These are phyloP conservation scores for Scedosporium aurantiacum DNA, from an alignment of 2,329 filamentous ascomycete genomes.

Conservation along the genomic window DNA sequence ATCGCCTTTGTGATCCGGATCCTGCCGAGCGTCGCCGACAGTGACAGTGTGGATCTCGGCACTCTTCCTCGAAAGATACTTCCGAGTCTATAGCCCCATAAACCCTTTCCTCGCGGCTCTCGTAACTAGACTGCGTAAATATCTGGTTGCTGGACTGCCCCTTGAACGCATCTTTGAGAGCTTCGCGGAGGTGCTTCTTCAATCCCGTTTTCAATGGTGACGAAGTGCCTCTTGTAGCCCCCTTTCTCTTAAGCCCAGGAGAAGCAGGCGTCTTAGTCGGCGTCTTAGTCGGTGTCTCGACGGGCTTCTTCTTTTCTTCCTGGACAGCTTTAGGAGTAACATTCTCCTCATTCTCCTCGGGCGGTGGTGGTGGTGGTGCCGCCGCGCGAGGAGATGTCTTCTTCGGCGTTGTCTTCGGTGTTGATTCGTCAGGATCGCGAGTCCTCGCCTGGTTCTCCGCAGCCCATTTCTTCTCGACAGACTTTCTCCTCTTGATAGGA, in stretches of 20 bases:
- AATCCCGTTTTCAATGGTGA: constrained; percentile 34
- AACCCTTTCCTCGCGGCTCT: constrained; percentile 32
- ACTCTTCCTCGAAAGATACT: constrained; percentile 16
- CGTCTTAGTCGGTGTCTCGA: constrained; percentile 3
- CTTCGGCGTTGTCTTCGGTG: not conserved
- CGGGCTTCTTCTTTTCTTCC: constrained; percentile 14
- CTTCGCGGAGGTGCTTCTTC: constrained; percentile 45
- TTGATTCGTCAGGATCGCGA: not conserved
- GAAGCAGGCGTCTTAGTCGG: constrained; percentile 22
- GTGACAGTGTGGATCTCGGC: not conserved
- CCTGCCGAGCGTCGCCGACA: not conserved
- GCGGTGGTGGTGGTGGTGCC: not conserved
- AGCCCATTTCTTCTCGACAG: constrained; percentile 21
- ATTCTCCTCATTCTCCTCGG: not conserved
- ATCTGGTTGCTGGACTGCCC: constrained; percentile 44
- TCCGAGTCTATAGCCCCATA: constrained; percentile 13
- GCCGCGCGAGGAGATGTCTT: not conserved
- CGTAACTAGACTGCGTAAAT: constrained; percentile 34
- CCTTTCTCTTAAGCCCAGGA: constrained; percentile 40
- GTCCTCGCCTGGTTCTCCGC: constrained; percentile 9
- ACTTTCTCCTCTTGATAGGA: constrained; percentile 18
- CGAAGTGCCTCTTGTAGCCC: constrained; percentile 39
- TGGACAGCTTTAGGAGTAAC: constrained; percentile 2
- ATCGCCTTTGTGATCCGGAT: constrained; percentile 7
- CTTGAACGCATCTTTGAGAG: constrained; percentile 49